Conservation (phyloP, 2,329 filamentous ascomycete genomes). For the Diaporthe australafricana region DNA sequence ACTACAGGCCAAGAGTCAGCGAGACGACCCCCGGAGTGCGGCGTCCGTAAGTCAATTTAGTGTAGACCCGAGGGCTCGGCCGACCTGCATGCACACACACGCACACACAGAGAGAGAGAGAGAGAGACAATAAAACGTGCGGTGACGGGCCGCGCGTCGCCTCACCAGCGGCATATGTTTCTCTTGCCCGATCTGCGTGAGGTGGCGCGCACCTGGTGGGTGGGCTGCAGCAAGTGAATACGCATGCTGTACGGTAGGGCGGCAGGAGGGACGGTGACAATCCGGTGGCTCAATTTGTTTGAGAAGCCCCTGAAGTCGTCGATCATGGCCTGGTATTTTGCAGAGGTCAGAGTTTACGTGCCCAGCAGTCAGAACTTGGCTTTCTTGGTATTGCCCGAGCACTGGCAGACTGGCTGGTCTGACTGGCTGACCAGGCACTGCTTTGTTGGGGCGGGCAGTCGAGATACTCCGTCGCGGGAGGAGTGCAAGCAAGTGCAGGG, state of each 20-base stretch:
- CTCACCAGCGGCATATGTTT: neutral
- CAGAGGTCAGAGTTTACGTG: neutral
- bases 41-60: neutral
- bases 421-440: neutral
- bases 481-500: neutral
- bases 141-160: constrained; percentile 19
- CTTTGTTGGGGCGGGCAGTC: neutral
- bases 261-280: neutral
- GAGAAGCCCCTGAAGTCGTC: neutral
- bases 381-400: constrained; percentile 18
- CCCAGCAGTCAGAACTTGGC: constrained; percentile 5
- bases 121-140: no score
- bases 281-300: neutral
- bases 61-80: neutral
- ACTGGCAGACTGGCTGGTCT: neutral
- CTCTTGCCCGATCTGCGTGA: neutral
- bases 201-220: neutral
- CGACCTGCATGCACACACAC: neutral
- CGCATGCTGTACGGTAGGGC: neutral
- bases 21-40: neutral
- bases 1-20: no score
- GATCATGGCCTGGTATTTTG: constrained; percentile 4
- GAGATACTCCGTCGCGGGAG: neutral
- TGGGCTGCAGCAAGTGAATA: neutral
- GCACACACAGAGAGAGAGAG: neutral